Evolutionary conservation across 2,329 filamentous ascomycete species (phyloP).

Genomic region (Echinosphaeria canescens): DNA sequence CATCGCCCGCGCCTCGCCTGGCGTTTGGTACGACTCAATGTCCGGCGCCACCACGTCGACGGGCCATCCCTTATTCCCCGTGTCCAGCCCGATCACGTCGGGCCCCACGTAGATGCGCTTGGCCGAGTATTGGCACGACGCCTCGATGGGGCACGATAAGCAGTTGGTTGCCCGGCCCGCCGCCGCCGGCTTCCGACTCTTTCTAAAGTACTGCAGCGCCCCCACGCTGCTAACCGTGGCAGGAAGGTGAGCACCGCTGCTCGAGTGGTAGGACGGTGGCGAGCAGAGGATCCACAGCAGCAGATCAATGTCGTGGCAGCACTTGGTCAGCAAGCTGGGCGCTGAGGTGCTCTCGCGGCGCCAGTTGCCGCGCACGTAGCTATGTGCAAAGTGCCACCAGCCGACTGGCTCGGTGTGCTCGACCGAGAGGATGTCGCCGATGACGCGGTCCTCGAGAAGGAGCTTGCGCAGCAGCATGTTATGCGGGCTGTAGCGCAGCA

Average conservation of each 20-base stretch:
- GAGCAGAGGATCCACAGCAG: conserved; percentile 76
- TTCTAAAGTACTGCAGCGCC: conserved; percentile 53
- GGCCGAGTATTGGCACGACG: conserved; percentile 63
- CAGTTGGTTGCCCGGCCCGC: conserved; percentile 73
- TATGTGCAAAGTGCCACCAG: conserved; percentile 84
- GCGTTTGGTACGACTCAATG: conserved; percentile 25
- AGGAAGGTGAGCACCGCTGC: conserved; percentile 42
- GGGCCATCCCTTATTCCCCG: conserved; percentile 63
- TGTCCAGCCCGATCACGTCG: conserved; percentile 26
- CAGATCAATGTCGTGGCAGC: conserved; percentile 86
- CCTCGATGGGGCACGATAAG: conserved; percentile 51
- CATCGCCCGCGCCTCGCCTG: conserved; percentile 18
- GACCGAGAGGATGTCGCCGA: conserved; percentile 67
- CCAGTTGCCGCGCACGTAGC: conserved; percentile 86
- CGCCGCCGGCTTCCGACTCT: conserved; percentile 48
- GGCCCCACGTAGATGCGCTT: conserved; percentile 57
- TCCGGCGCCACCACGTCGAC: conserved; percentile 72
- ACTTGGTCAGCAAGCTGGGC: conserved; percentile 73
- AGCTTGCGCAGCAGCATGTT: conserved; percentile 66
- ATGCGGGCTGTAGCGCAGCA: conserved; percentile 77
- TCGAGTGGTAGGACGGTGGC: conserved; percentile 24
- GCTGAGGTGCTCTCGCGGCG: conserved; percentile 50
- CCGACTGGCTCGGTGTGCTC: conserved; percentile 87
- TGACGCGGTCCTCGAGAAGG: conserved; percentile 46
- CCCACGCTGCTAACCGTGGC: conserved; percentile 51